These are phyloP conservation scores for Gautieria morchelliformis DNA, from an alignment of 768 basidiomycete genomes.

Conservation along the genomic window DNA sequence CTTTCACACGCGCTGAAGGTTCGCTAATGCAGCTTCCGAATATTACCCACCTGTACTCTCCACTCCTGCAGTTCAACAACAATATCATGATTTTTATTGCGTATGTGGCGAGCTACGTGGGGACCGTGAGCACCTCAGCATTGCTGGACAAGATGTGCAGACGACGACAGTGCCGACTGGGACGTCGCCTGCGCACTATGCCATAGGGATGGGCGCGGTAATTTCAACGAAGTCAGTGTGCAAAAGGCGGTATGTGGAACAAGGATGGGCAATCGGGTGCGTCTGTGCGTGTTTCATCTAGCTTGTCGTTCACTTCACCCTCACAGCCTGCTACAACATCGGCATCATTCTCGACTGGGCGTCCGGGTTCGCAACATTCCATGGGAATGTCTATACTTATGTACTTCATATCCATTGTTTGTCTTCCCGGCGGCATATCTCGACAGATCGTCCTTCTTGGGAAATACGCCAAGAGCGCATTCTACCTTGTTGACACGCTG, in stretches of 20 bases:
- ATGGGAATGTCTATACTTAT: slow-evolving; percentile 5
- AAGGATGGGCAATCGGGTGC: slow-evolving; percentile 59
- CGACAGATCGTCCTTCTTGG: slow-evolving; percentile 77
- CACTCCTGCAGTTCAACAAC: too few relatives aligned
- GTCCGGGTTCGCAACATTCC: slow-evolving; percentile 14
- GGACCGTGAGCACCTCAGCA: not conserved
- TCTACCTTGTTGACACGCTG: slow-evolving; percentile 73
- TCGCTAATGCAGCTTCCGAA: too few relatives aligned
- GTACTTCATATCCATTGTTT: slow-evolving; percentile 36
- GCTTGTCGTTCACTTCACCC: slow-evolving; percentile 6
- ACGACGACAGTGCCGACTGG: slow-evolving; percentile 24
- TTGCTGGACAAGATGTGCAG: not conserved
- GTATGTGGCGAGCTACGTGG: slow-evolving; percentile 20
- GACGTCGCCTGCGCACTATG: slow-evolving; percentile 42
- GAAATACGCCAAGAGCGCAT: slow-evolving; percentile 74
- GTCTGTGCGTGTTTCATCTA: slow-evolving; percentile 43
- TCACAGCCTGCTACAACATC: slow-evolving; percentile 30
- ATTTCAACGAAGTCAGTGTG: slow-evolving; percentile 62
- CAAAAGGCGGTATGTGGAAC: slow-evolving; percentile 52
- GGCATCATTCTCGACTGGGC: slow-evolving; percentile 53
- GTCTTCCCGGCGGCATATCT: slow-evolving; percentile 79
- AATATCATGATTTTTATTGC: too few relatives aligned
- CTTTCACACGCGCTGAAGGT: too few relatives aligned
- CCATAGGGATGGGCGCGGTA: slow-evolving; percentile 37
- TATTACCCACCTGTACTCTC: too few relatives aligned